Evolutionary conservation across 176 grass and related monocot genomes (phyloP).

Genomic region (Paspalum vaginatum): DNA sequence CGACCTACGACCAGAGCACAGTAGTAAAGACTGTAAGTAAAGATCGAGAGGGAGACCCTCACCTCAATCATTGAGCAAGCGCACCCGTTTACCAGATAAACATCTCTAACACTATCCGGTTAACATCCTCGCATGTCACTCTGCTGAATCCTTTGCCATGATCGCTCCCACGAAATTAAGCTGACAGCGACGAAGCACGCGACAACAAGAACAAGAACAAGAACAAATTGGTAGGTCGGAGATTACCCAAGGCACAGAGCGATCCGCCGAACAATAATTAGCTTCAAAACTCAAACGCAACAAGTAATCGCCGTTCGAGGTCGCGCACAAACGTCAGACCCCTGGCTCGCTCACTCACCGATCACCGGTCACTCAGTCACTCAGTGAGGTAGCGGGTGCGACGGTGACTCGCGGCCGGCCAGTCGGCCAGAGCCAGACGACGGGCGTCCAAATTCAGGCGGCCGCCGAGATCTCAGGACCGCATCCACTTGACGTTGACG

Average conservation of each 20-base stretch:
- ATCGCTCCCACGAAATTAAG: not conserved
- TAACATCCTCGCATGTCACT: not conserved
- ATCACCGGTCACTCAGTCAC: not conserved
- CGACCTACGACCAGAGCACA: constrained; percentile 16
- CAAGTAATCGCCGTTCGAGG: constrained; percentile 25
- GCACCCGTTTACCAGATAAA: not conserved
- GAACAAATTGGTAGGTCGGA: constrained; percentile 12
- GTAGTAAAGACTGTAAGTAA: not conserved
- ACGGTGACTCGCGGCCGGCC: not conserved
- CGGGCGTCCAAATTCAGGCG: not conserved
- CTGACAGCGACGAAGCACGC: constrained; percentile 10
- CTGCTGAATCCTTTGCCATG: not conserved
- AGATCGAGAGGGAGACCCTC: not conserved
- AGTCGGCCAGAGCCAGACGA: not conserved
- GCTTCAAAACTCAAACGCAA: constrained; percentile 15
- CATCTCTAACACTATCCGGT: no score
- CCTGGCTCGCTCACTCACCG: not conserved
- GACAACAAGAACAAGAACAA: constrained; percentile 27
- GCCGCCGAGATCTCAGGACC: constrained; percentile 22
- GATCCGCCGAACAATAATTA: not conserved
- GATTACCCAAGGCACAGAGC: constrained; percentile 2
- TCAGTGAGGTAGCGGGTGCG: no score
- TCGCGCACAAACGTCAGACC: not conserved
- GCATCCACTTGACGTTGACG: constrained; percentile 15
- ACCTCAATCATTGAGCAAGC: not conserved